phyloP scores from a whole-genome alignment of 371 early-diverging fungal species.

The Rhizopus delemar region DNA sequence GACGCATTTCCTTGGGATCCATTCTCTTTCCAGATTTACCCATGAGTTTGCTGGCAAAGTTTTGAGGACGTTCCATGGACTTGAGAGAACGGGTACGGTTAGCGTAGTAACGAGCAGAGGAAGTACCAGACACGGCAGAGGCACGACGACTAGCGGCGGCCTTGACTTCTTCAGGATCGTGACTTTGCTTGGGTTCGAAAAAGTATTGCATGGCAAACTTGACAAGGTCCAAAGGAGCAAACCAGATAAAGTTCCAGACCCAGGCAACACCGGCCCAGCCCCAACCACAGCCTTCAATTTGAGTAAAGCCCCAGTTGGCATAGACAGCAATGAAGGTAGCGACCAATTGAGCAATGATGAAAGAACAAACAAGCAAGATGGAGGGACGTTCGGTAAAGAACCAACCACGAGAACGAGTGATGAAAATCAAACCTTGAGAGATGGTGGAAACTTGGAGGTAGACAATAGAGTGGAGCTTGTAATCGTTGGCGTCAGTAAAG shows the following conservation, averaged over 20 bases:
- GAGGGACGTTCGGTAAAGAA: conserved; percentile 60
- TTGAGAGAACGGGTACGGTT: conserved; percentile 33
- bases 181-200: conserved; percentile 43
- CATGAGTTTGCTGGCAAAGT: conserved; percentile 32
- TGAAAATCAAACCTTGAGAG: conserved; percentile 61
- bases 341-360: conserved; percentile 56
- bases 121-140: conserved; percentile 29
- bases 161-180: conserved; percentile 11
- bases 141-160: conserved; percentile 25
- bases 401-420: conserved; percentile 59
- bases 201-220: conserved; percentile 67
- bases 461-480: conserved; percentile 51
- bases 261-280: conserved; percentile 62
- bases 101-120: conserved; percentile 37
- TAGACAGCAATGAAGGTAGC: conserved; percentile 63
- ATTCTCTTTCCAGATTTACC: conserved; percentile 22
- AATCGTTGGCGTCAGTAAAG: conserved; percentile 42
- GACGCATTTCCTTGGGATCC: conserved; percentile 49
- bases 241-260: conserved; percentile 79
- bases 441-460: conserved; percentile 62
- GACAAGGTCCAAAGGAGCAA: conserved; percentile 67
- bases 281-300: conserved; percentile 58
- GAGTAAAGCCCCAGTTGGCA: conserved; percentile 63
- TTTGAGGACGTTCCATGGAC: conserved; percentile 33
- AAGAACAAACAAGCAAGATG: conserved; percentile 44